Conservation (phyloP, 75 land plant species). For the Pinus taeda region DNA sequence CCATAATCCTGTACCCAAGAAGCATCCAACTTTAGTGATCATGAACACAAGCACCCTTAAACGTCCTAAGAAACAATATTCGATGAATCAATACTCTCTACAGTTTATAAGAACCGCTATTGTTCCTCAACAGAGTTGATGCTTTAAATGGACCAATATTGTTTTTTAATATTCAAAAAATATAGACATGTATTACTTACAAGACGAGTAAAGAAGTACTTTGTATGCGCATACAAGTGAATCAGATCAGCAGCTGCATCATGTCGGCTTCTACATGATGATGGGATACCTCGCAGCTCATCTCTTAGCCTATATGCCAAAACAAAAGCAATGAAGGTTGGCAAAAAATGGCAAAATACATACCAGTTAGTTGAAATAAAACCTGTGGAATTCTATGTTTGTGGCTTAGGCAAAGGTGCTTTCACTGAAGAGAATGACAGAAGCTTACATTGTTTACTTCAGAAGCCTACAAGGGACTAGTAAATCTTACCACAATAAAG, state of each 20-base stretch:
- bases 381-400: background rate
- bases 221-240: constrained; percentile 94
- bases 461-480: background rate
- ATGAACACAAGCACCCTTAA: background rate
- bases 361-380: background rate
- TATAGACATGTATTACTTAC: constrained; percentile 30
- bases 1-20: constrained; percentile 62
- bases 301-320: constrained; percentile 75
- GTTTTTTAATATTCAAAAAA: background rate
- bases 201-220: constrained; percentile 64
- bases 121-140: background rate
- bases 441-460: background rate
- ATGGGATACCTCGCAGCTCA: constrained; percentile 72
- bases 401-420: background rate
- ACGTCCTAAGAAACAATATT: background rate
- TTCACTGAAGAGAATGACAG: background rate
- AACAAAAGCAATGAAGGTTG: constrained; percentile 1
- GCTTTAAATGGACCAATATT: background rate
- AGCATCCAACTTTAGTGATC: background rate
- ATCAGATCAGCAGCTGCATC: constrained; percentile 99
- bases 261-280: constrained; percentile 70
- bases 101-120: background rate
- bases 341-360: background rate
- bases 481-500: constrained; percentile 72
- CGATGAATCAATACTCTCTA: background rate